Conservation (phyloP, 2,329 filamentous ascomycete genomes). For the Aschersonia sp. region DNA sequence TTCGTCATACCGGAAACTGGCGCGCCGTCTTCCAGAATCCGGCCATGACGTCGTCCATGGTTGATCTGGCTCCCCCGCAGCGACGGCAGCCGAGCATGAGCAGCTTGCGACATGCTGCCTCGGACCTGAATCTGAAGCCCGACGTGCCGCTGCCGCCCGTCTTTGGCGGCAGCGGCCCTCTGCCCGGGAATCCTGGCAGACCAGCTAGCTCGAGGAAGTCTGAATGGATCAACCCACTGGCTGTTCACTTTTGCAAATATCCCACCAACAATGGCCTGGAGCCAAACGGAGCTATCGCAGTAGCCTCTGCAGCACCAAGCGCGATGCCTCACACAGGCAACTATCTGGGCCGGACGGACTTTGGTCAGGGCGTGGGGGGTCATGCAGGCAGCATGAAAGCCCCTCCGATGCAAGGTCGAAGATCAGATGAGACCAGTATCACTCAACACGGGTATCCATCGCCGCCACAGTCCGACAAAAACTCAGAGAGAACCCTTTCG, state of each 20-base stretch:
- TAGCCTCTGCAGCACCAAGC: not conserved
- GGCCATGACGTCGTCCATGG: constrained; percentile 27
- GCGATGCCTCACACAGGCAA: constrained; percentile 14
- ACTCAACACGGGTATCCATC: constrained; percentile 17
- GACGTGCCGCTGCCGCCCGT: constrained; percentile 15
- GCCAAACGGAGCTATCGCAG: not conserved
- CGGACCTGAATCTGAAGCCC: constrained; percentile 22
- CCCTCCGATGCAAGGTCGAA: not conserved
- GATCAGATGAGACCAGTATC: not conserved
- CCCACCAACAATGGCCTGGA: constrained; percentile 6
- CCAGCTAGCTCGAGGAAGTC: constrained; percentile 16
- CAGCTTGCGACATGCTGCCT: constrained; percentile 18
- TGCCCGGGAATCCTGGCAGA: constrained; percentile 11
- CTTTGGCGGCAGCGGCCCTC: constrained; percentile 15
- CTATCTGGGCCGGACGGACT: constrained; percentile 25
- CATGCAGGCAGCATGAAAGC: not conserved
- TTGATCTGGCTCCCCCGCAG: constrained; percentile 22
- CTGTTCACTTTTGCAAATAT: constrained; percentile 26
- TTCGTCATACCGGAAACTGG: constrained; percentile 12
- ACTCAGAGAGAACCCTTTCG: constrained; percentile 9
- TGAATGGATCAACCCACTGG: constrained; percentile 31
- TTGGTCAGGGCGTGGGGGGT: constrained; percentile 12
- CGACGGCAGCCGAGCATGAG: constrained; percentile 13
- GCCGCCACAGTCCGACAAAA: constrained; percentile 20
- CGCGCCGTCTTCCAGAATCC: constrained; percentile 21